Percentiles rank a stretch among this genome's conserved stretches.
These are phyloP conservation scores for Heritiera littoralis DNA, from an alignment of 345 rosid genomes.

Conservation along the genomic window DNA sequence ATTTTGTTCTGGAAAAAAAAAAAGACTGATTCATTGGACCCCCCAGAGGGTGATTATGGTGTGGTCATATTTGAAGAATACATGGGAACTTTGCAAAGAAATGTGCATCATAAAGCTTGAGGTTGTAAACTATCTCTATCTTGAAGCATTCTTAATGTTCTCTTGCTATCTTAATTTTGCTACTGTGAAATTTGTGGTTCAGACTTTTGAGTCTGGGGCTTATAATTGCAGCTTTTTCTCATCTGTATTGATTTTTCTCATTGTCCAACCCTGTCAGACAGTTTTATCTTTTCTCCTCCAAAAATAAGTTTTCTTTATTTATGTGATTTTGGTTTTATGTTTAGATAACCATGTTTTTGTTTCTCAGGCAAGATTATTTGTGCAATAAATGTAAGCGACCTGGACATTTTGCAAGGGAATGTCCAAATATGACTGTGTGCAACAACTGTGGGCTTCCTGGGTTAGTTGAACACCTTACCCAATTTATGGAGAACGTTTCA, in stretches of 20 bases:
- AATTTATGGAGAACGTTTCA: neutral
- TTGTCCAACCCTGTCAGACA: neutral
- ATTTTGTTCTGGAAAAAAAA: neutral
- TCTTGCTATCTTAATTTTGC: too few species aligned
- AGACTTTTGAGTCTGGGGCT: neutral
- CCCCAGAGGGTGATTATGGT: neutral
- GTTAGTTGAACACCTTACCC: constrained; percentile 14
- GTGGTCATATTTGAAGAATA: neutral
- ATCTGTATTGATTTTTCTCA: neutral
- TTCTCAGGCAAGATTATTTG: constrained; percentile 32
- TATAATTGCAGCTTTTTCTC: neutral
- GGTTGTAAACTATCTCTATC: neutral
- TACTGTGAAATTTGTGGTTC: neutral
- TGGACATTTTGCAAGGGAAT: constrained; percentile 37
- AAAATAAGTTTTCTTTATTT: neutral
- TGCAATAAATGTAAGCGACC: constrained; percentile 38
- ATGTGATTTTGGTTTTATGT: neutral
- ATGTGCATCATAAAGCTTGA: neutral
- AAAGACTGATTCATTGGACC: neutral
- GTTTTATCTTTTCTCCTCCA: neutral
- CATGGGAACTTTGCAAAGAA: neutral
- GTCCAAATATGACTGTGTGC: constrained; percentile 28
- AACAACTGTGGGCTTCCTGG: constrained; percentile 37
- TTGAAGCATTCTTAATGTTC: neutral
- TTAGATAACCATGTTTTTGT: neutral